Evolutionary conservation across 2,329 filamentous ascomycete species (phyloP).

Genomic region (Hymenoscyphus scutula): DNA sequence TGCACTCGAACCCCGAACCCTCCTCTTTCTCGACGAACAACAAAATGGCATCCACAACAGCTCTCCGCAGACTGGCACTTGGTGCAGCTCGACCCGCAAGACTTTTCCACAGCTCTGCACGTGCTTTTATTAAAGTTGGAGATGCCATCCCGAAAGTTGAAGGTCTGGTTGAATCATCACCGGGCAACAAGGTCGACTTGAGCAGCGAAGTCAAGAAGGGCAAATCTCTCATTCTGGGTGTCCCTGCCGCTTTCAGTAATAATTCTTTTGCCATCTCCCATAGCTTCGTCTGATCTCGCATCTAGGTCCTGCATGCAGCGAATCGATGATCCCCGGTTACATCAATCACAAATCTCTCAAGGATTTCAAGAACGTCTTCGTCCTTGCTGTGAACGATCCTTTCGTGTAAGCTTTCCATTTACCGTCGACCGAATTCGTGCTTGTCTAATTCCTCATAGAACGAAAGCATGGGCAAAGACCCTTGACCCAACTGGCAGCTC

Average conservation of each 20-base stretch:
- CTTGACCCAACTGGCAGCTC: constrained; percentile 16
- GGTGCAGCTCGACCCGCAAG: constrained; percentile 19
- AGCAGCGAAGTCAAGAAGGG: constrained; percentile 65
- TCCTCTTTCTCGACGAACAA: no score
- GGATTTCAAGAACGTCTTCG: constrained; percentile 78
- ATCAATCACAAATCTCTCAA: constrained; percentile 76
- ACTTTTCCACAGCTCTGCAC: constrained; percentile 63
- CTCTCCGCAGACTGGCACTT: constrained; percentile 27
- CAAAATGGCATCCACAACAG: constrained; percentile 29
- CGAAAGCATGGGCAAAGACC: constrained; percentile 17
- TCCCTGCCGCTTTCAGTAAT: constrained; percentile 73
- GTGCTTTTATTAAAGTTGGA: constrained; percentile 68
- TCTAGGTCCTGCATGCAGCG: constrained; percentile 58
- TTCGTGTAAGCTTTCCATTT: constrained; percentile 78
- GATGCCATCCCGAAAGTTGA: constrained; percentile 76
- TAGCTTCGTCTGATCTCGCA: background rate
- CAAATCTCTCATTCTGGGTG: constrained; percentile 79
- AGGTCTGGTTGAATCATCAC: constrained; percentile 71
- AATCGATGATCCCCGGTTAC: constrained; percentile 79
- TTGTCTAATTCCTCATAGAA: constrained; percentile 3
- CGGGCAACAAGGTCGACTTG: constrained; percentile 87
- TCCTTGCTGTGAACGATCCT: constrained; percentile 88
- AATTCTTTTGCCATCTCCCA: constrained; percentile 18
- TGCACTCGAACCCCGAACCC: background rate
- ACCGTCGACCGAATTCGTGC: background rate